Evolutionary conservation across 2,329 filamentous ascomycete genomes (phyloP), one percentile per base, ranked within the genome.

Genomic region (Plectosphaerella plurivora): DNA sequence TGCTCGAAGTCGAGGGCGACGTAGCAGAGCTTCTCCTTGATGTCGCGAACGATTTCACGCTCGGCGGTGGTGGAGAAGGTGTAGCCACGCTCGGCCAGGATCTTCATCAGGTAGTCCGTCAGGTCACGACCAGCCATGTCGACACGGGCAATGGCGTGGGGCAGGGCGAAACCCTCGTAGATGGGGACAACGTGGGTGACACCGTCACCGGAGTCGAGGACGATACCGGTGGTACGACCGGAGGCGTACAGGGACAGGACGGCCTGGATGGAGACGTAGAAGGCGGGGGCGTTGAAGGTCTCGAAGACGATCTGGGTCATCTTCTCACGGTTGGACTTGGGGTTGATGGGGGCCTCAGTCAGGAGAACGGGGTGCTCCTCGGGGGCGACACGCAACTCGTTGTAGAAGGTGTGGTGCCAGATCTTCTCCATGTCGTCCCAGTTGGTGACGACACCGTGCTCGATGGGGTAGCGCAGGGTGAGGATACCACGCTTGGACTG

Each of bases 381-480:
- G 68, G 94, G 94, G 68, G 94, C 94, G 63, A 99, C 94, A 93
- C 94, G 93, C 73, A 99, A 86, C 85, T 99, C 94, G 82, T 99
- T 99, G 90, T 97, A 99, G 86, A 99, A 99, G 73, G 94, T 97
- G 90, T 99, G 94, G 79, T 99, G 94, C 94, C 94, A 99, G 69
- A 99, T 97, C 88, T 97, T 97, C 85, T 97, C 94, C 94, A 97
- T 97, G 78, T 97, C 94, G 77, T 99, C 94, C 94, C 94, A 99
- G 90, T 97, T 97, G 82, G 94, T 99, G 74, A 99, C 94, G 70
- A 99, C 94, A 94, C 94, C 94, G 87, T 99, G 94, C 86, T 99
- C 94, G 75, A 99, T 99, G 73, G 94, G 94, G 82, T 99, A 99
- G 83, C 94, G 88, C 74, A 99, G 86, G 61, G 93, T 97, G 68